Conservation (phyloP, 1,284 basidiomycete species). For the Leccinum griseonigrum region DNA sequence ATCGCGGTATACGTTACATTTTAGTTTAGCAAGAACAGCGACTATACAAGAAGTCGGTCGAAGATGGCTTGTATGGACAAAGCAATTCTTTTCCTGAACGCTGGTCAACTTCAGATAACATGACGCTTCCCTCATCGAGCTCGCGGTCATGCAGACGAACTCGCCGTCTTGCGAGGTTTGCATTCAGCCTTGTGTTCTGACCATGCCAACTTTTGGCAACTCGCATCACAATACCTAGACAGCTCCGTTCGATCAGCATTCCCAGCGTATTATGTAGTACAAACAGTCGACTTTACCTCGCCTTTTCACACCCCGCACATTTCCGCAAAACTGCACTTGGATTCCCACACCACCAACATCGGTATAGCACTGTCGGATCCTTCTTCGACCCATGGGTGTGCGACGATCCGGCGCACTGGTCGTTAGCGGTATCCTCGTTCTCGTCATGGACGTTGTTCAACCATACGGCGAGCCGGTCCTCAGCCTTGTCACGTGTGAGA, state of each 20-base stretch:
- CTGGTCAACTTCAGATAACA: background rate
- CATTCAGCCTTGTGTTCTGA: conserved; percentile 43
- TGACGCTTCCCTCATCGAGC: background rate
- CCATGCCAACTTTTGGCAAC: conserved; percentile 53
- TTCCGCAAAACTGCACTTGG: conserved; percentile 53
- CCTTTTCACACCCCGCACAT: conserved; percentile 45
- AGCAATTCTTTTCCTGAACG: too few species aligned
- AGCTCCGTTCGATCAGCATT: background rate
- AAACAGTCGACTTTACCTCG: conserved; percentile 34
- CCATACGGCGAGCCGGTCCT: conserved; percentile 55
- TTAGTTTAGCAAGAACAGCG: background rate
- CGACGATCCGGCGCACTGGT: conserved; percentile 22
- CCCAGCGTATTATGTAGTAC: too few species aligned
- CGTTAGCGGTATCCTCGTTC: conserved; percentile 34
- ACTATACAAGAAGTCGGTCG: background rate
- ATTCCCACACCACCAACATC: conserved; percentile 58
- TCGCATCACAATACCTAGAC: conserved; percentile 47
- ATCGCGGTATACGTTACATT: too few species aligned
- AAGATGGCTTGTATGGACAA: too few species aligned
- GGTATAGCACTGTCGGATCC: conserved; percentile 43
- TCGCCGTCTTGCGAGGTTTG: conserved; percentile 14
- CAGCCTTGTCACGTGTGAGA: conserved; percentile 35
- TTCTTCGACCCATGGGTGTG: conserved; percentile 33
- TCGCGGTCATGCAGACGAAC: background rate
- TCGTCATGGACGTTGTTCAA: conserved; percentile 45